Evolutionary conservation across 1,284 basidiomycete genomes (phyloP), one percentile per base, ranked within the genome.

Genomic region (Leccinum laetum): DNA sequence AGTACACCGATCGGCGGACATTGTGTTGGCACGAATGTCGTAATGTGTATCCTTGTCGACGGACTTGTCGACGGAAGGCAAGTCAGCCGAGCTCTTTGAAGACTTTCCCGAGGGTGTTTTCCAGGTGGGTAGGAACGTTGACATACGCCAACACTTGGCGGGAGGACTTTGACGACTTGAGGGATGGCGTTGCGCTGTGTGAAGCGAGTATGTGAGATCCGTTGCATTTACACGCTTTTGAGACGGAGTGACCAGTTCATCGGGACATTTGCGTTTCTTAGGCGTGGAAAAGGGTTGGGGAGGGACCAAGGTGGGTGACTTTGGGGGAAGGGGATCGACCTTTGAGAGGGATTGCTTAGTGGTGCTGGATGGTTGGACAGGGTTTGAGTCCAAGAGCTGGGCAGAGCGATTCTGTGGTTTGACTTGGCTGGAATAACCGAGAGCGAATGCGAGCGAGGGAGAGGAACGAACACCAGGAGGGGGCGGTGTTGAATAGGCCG

Each of bases 401-500:
- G 82, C 78, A 57, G 85, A 86, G 60, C 85, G 81, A n/a, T 83
- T 80, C 74, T 77, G 77, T 9, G 72, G 56, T 61, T 70, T 77
- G 32, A 13, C 61, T 16, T 77, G 77, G 32, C 69, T 72, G 1
- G 84, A 83, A 29, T 81, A 79, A 10, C 86, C 88, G n/a, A 92
- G 81, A 7, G 90, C 90, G 72, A 82, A 82, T 2, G 91, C 89
- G 62, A 92, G 82, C 10, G 90, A 91, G 14, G 90, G 91, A 1
- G 89, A 89, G 0, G 89, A 79, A 44, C 78, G 82, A 32, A 88
- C 85, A 11, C 83, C 81, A 2, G 86, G 87, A 13, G 88, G 89
- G 7, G 88, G 87, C 16, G 88, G 88, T 2, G 89, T 89, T 2
- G 88, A 88, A 76, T 90, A 91, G 8, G 85, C 81, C 5, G 81